Conservation (phyloP, 345 rosid genomes). For the Populus ilicifolia region DNA sequence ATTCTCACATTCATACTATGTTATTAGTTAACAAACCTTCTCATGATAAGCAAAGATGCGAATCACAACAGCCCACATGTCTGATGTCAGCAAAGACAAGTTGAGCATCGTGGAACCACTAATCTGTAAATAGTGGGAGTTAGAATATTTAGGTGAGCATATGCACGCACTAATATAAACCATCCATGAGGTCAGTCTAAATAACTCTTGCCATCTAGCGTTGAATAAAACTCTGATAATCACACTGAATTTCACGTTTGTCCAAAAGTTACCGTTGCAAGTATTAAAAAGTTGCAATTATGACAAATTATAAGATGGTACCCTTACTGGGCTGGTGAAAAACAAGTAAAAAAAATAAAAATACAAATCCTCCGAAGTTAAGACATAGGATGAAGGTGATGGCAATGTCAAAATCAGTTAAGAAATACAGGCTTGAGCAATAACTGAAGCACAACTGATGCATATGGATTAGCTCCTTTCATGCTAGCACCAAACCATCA, state of each 20-base stretch:
- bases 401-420: neutral
- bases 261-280: neutral
- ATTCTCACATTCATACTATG: neutral
- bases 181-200: neutral
- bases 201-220: neutral
- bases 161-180: neutral
- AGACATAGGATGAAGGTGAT: neutral
- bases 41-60: constrained; percentile 81
- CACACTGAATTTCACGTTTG: neutral
- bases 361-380: neutral
- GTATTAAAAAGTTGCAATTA: neutral
- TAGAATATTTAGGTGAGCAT: neutral
- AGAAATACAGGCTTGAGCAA: neutral
- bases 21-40: constrained; percentile 46
- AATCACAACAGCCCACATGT: constrained; percentile 92
- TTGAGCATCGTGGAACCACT: constrained; percentile 89
- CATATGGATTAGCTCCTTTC: neutral
- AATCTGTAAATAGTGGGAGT: constrained; percentile 38
- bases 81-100: constrained; percentile 83
- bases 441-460: neutral
- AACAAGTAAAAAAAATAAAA: neutral
- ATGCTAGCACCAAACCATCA: neutral
- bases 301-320: neutral
- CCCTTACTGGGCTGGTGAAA: neutral
- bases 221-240: neutral